A percentile compares a stretch with the other conserved stretches of the same genome.
Conservation (phyloP, 2,329 filamentous ascomycete species). For the Myriangium duriaei region DNA sequence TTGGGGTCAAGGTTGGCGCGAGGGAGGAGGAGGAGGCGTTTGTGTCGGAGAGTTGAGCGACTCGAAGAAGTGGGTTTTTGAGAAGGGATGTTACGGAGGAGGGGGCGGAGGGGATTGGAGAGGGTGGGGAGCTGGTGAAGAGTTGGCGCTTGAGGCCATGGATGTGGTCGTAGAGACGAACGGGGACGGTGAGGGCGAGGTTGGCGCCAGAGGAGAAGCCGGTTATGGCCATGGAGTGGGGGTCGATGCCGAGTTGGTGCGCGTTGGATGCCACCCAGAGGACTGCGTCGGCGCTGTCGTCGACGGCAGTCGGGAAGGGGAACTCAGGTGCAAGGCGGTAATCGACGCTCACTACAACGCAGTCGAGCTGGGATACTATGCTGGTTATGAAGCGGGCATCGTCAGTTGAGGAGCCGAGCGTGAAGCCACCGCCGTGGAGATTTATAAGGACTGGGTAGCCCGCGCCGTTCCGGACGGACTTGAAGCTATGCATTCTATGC, state of each 20-base stretch:
- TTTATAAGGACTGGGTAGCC: constrained; percentile 47
- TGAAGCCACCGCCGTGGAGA: constrained; percentile 54
- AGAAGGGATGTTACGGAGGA: not conserved
- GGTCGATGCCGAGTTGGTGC: constrained; percentile 43
- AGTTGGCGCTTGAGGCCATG: constrained; percentile 18
- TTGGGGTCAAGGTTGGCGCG: constrained; percentile 13
- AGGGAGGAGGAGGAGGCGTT: constrained; percentile 11
- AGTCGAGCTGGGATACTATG: constrained; percentile 43
- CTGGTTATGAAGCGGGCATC: constrained; percentile 47
- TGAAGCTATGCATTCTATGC: constrained; percentile 24
- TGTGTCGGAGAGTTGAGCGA: constrained; percentile 1
- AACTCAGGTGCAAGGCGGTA: constrained; percentile 50
- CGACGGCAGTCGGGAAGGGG: constrained; percentile 50
- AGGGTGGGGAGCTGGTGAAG: constrained; percentile 5
- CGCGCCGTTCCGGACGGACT: constrained; percentile 15
- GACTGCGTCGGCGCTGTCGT: constrained; percentile 50
- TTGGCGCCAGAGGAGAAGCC: constrained; percentile 54
- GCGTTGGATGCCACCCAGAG: constrained; percentile 46
- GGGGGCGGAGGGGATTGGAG: not conserved
- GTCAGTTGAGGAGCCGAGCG: constrained; percentile 45
- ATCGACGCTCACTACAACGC: constrained; percentile 48
- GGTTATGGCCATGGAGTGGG: constrained; percentile 44
- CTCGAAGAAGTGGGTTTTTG: constrained; percentile 8
- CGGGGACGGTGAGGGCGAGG: constrained; percentile 48
- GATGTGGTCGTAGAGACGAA: constrained; percentile 42